Conservation (phyloP, 1,284 basidiomycete species). For the Sanghuangporus baumii region DNA sequence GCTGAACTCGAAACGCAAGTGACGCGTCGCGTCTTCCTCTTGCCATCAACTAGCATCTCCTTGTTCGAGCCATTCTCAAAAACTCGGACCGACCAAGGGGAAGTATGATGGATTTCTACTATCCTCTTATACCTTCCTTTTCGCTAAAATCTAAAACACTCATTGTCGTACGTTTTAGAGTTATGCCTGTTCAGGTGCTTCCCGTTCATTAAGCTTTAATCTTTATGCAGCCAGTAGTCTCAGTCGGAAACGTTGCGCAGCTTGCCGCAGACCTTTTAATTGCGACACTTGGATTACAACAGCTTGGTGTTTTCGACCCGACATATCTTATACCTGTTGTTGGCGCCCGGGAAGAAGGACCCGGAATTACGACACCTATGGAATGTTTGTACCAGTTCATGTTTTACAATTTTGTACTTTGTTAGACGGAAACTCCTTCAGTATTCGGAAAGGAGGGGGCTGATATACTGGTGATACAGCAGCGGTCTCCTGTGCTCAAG, state of each 20-base stretch:
- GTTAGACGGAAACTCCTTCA: conserved; percentile 24
- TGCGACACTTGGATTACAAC: conserved; percentile 50
- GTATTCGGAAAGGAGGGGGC: conserved; percentile 55
- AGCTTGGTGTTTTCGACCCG: conserved; percentile 58
- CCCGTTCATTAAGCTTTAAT: neutral
- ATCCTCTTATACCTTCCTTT: neutral
- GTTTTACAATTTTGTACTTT: neutral
- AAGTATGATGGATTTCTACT: conserved; percentile 33
- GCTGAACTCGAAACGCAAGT: neutral
- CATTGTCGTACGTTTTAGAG: conserved; percentile 6
- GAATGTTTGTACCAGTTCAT: conserved; percentile 48
- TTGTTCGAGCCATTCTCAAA: neutral
- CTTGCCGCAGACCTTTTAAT: conserved; percentile 72
- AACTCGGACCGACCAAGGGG: neutral
- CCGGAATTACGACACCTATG: conserved; percentile 63
- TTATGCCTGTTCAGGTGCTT: neutral
- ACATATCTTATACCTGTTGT: conserved; percentile 61
- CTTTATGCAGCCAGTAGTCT: conserved; percentile 64
- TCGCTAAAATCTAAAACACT: conserved; percentile 11
- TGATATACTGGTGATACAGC: conserved; percentile 58
- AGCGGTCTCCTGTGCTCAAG: conserved; percentile 72
- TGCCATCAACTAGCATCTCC: neutral
- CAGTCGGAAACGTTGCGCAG: conserved; percentile 74
- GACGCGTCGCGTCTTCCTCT: conserved; percentile 1
- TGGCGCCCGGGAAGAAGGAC: conserved; percentile 53